Percentiles rank a stretch among this genome's conserved stretches.
phyloP scores from a whole-genome alignment of 768 basidiomycete genomes.

The Xerocomus potaroensis region DNA sequence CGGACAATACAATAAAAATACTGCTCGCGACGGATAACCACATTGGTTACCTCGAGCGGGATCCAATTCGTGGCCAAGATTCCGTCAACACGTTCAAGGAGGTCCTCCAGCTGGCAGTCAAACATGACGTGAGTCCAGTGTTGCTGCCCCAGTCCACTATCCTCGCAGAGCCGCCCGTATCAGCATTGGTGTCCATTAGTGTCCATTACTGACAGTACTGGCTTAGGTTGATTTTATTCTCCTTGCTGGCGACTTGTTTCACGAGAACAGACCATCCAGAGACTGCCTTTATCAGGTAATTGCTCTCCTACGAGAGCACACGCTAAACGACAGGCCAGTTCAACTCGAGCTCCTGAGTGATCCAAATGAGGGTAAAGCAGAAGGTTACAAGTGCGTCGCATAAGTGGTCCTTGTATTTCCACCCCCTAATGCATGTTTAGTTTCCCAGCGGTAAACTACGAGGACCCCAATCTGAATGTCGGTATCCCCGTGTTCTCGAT shows the following conservation, averaged over 20 bases:
- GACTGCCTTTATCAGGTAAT: slow-evolving; percentile 87
- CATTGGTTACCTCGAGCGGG: slow-evolving; percentile 91
- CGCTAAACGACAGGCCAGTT: slow-evolving; percentile 84
- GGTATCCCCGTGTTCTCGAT: slow-evolving; percentile 98
- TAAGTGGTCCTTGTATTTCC: background rate
- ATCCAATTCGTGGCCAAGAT: slow-evolving; percentile 92
- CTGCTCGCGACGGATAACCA: slow-evolving; percentile 95
- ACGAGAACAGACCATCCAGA: slow-evolving; percentile 93
- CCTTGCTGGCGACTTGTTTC: slow-evolving; percentile 94
- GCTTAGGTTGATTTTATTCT: slow-evolving; percentile 90
- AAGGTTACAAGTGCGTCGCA: slow-evolving; percentile 69
- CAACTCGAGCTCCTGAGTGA: slow-evolving; percentile 89
- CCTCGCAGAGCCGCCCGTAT: background rate
- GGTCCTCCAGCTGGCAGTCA: slow-evolving; percentile 86
- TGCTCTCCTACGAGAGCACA: slow-evolving; percentile 86
- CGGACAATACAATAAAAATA: slow-evolving; percentile 72
- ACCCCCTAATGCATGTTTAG: slow-evolving; percentile 37
- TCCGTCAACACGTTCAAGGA: slow-evolving; percentile 94
- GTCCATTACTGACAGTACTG: slow-evolving; percentile 3
- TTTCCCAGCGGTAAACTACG: slow-evolving; percentile 96
- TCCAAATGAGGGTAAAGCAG: slow-evolving; percentile 84
- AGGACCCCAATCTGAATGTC: slow-evolving; percentile 93
- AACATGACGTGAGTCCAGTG: slow-evolving; percentile 65
- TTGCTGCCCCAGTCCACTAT: background rate
- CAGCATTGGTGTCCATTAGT: background rate